Evolutionary conservation across 2,329 filamentous ascomycete genomes (phyloP).

Genomic region (Mycocentrospora acerina): DNA sequence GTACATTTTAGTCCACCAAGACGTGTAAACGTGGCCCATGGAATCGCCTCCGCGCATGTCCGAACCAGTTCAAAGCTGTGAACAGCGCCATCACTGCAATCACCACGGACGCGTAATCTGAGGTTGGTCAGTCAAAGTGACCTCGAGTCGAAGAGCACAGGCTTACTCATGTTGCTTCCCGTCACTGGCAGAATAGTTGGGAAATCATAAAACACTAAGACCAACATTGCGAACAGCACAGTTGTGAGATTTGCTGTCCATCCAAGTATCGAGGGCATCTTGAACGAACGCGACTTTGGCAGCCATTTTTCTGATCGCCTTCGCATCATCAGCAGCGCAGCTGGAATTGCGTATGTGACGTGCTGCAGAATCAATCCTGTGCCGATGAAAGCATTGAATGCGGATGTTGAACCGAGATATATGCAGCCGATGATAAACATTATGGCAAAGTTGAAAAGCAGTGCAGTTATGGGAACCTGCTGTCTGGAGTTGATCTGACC

Average conservation of each 20-base stretch:
- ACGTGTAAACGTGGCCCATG: slow-evolving; percentile 12
- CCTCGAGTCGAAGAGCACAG: too few relatives aligned
- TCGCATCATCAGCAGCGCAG: slow-evolving; percentile 27
- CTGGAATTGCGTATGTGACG: slow-evolving; percentile 31
- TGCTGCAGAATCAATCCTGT: slow-evolving; percentile 25
- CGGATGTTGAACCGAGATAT: slow-evolving; percentile 18
- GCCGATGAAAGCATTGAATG: slow-evolving; percentile 20
- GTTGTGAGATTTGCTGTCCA: slow-evolving; percentile 29
- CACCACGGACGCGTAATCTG: slow-evolving; percentile 16
- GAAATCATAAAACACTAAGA: slow-evolving; percentile 35
- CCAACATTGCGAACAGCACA: slow-evolving; percentile 22
- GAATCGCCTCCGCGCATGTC: slow-evolving; percentile 15
- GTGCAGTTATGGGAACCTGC: slow-evolving; percentile 12
- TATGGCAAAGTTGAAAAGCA: slow-evolving; percentile 16
- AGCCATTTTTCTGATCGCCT: slow-evolving; percentile 22
- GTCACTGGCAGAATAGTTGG: slow-evolving; percentile 28
- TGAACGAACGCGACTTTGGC: slow-evolving; percentile 17
- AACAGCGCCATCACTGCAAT: slow-evolving; percentile 17
- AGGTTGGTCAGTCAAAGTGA: too few relatives aligned
- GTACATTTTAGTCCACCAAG: too few relatives aligned
- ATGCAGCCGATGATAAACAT: slow-evolving; percentile 21
- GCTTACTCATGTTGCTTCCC: slow-evolving; percentile 34
- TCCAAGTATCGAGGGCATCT: slow-evolving; percentile 21
- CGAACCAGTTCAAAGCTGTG: slow-evolving; percentile 13
- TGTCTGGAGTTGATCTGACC: slow-evolving; percentile 10